Conservation (phyloP, 345 rosid species). For the Brassica carinata region DNA sequence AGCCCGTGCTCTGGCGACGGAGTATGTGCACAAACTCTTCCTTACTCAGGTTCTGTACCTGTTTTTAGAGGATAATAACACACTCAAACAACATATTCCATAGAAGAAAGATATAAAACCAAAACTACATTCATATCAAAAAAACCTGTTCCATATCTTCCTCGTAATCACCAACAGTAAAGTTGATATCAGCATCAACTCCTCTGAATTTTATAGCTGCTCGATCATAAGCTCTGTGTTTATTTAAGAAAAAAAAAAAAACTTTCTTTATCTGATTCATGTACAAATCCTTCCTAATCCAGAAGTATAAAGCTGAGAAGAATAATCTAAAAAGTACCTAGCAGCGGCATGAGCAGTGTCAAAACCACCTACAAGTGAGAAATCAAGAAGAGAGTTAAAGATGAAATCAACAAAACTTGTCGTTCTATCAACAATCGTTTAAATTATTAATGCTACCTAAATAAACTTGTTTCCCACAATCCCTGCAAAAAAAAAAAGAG, state of each 20-base stretch:
- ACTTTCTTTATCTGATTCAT: too few species aligned
- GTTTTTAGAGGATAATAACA: slow-evolving; percentile 8
- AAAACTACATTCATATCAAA: background rate
- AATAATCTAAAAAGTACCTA: slow-evolving; percentile 49
- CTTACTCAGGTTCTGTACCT: slow-evolving; percentile 75
- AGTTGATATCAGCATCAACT: slow-evolving; percentile 93
- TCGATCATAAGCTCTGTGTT: slow-evolving; percentile 78
- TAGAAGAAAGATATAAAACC: background rate
- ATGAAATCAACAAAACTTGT: background rate
- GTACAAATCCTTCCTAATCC: too few species aligned
- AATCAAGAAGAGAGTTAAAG: slow-evolving; percentile 22
- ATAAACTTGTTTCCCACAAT: slow-evolving; percentile 96
- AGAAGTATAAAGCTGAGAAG: background rate
- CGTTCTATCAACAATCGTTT: background rate
- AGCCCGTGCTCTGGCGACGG: slow-evolving; percentile 94
- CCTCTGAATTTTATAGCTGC: slow-evolving; percentile 98
- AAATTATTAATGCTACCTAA: slow-evolving; percentile 54
- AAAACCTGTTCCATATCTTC: slow-evolving; percentile 84
- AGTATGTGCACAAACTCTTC: slow-evolving; percentile 95
- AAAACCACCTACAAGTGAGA: slow-evolving; percentile 69
- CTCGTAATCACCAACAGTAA: slow-evolving; percentile 74
- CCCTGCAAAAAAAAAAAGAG: slow-evolving; percentile 52
- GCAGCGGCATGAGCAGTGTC: slow-evolving; percentile 99
- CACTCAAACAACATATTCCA: background rate
- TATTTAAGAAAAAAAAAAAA: too few species aligned